A percentile compares a stretch with the other conserved stretches of the same genome.
phyloP scores from a whole-genome alignment of 2,329 filamentous ascomycete genomes.

The Pseudogymnoascus sp. region DNA sequence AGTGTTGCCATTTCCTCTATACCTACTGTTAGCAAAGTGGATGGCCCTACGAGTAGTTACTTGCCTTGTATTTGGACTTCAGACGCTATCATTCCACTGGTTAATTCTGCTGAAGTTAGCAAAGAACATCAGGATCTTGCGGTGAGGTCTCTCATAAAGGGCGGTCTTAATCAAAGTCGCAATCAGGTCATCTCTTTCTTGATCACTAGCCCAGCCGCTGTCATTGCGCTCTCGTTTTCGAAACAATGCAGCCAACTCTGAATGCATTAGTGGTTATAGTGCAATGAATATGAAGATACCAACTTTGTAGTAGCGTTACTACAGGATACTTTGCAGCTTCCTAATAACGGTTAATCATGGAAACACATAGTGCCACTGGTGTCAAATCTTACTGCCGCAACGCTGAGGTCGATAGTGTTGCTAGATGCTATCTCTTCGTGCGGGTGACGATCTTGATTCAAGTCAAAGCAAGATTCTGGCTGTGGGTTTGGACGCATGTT shows the following conservation, averaged over 20 bases:
- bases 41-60: not conserved
- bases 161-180: not conserved
- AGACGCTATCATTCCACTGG: not conserved
- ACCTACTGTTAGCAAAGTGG: not conserved
- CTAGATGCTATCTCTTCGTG: not conserved
- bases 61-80: not conserved
- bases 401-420: not conserved
- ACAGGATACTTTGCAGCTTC: not conserved
- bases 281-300: not conserved
- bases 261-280: not conserved
- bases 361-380: not conserved
- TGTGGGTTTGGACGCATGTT: not conserved
- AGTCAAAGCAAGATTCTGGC: not conserved
- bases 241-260: not conserved
- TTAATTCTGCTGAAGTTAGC: not conserved
- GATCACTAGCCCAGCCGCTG: not conserved
- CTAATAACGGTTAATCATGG: not conserved
- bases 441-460: not conserved
- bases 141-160: not conserved
- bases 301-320: not conserved
- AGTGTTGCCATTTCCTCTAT: not conserved
- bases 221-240: not conserved
- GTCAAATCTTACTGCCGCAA: not conserved
- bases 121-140: not conserved
- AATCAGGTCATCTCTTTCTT: not conserved